Percentiles rank a stretch among this genome's conserved stretches.
Evolutionary conservation across 371 early-diverging fungal species (phyloP).

Genomic region (Lichtheimia hyalospora): DNA sequence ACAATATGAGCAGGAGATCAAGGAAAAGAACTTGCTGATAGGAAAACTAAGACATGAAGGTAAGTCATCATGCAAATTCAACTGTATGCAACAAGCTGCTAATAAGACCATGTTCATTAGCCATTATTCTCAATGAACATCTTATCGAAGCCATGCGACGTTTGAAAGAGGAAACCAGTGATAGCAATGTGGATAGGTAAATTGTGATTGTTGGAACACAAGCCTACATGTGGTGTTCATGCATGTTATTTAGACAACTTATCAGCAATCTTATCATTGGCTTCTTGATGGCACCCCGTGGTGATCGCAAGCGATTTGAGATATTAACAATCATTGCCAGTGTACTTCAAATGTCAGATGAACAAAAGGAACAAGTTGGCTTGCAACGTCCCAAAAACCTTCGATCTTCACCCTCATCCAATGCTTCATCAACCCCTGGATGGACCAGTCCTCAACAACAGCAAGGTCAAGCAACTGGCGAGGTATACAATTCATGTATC

Average conservation of each 20-base stretch:
- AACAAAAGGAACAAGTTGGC: constrained; percentile 86
- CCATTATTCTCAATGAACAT: constrained; percentile 83
- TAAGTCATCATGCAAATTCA: too few species aligned
- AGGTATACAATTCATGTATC: constrained; percentile 16
- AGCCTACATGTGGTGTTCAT: neutral
- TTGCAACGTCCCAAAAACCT: constrained; percentile 56
- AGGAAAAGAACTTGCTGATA: constrained; percentile 71
- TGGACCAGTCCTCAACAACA: constrained; percentile 24
- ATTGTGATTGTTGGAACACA: neutral
- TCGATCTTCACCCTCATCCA: constrained; percentile 12
- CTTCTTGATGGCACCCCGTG: constrained; percentile 81
- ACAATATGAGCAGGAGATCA: constrained; percentile 71
- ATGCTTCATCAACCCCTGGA: constrained; percentile 14
- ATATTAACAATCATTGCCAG: constrained; percentile 86
- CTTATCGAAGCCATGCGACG: constrained; percentile 84
- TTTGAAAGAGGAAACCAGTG: constrained; percentile 73
- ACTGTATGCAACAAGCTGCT: too few species aligned
- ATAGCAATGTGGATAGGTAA: constrained; percentile 79
- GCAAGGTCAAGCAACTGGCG: constrained; percentile 18
- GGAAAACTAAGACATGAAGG: constrained; percentile 83
- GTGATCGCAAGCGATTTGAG: constrained; percentile 88
- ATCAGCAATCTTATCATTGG: constrained; percentile 85
- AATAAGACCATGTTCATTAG: constrained; percentile 14
- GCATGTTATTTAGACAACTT: constrained; percentile 56
- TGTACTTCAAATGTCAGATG: constrained; percentile 81